These are phyloP conservation scores for Plantago elongata DNA, from an alignment of 257 asterid species.

Conservation along the genomic window DNA sequence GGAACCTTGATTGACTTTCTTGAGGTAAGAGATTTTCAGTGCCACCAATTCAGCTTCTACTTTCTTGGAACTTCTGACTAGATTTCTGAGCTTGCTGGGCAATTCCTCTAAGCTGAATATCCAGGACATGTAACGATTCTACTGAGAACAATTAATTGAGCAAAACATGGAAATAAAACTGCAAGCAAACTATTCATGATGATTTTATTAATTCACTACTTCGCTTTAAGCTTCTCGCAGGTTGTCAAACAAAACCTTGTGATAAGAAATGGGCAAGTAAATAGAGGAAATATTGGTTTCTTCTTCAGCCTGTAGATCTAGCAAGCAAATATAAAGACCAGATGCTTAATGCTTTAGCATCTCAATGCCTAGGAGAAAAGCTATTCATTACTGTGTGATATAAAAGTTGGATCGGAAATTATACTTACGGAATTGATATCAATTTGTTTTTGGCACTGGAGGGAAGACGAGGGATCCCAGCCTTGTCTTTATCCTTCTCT, in stretches of 20 bases:
- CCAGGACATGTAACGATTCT: background rate
- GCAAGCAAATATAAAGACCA: background rate
- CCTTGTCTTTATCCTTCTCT: slow-evolving; percentile 82
- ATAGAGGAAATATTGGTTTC: slow-evolving; percentile 1
- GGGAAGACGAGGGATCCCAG: slow-evolving; percentile 93
- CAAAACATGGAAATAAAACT: no score
- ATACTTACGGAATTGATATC: slow-evolving; percentile 76
- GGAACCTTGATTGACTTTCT: slow-evolving; percentile 74
- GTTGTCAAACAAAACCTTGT: background rate
- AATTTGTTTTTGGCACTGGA: slow-evolving; percentile 63
- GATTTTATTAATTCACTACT: background rate
- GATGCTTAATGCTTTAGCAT: no score
- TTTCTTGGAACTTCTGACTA: slow-evolving; percentile 65
- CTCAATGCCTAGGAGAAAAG: no score
- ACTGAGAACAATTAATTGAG: no score
- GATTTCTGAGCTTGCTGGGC: slow-evolving; percentile 62
- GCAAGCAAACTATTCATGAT: no score
- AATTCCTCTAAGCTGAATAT: slow-evolving; percentile 80
- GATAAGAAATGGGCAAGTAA: background rate
- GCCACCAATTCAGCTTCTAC: slow-evolving; percentile 93
- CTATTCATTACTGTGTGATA: no score
- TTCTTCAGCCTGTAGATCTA: background rate
- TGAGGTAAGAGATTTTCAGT: slow-evolving; percentile 80
- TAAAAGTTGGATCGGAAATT: background rate
- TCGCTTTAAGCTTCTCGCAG: background rate